Evolutionary conservation across 129 eudicot genomes (phyloP), one percentile per base, ranked within the genome.

Genomic region (Centaurea solstitialis): DNA sequence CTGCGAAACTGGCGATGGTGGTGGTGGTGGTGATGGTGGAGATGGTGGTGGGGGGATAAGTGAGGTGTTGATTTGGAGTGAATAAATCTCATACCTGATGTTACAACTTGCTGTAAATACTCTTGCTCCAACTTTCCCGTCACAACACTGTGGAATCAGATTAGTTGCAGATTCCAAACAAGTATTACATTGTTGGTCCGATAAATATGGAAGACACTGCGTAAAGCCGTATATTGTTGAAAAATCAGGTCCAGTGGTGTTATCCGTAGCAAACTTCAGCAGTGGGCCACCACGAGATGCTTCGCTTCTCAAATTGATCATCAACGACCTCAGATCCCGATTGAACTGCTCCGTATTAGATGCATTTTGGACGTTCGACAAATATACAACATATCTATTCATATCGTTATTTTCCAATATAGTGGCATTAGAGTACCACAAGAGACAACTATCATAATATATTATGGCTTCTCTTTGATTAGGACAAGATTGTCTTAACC

Each of bases 211-310:
- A 0, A 53, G 21, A 17, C 64, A 53, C 64, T 53, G 64, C 0
- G 64, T 21, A 53, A 53, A 21, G 2, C 64, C 64, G 7, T 53
- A 53, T 15, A 53, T 17, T 53, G 21, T 53, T 5, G 20, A 0
- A 17, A 53, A 53, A 53, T 4, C 21, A 11, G 21, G 9, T 5
- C 20, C 64, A 13, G 21, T 13, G 15, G 64, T 17, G 21, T 13
- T 53, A 53, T 1, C 64, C 64, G 6, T 83, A 0, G 85, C 91
- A 41, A 74, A 86, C 53, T 81, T 87, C 0, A 12, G 10, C 3
- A 45, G 10, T 0, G 85, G 5, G 9, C 90, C 85, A 67, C 87
- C 90, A 6, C 30, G 1, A 3, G 80, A 79, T 4, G 91, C 88
- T 17, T 17, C 62, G 24, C 5, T 41, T 9, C 57, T 61, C 40